These are phyloP conservation scores for Penicillium psychrosexuale DNA, from an alignment of 2,329 filamentous ascomycete species.

Conservation along the genomic window DNA sequence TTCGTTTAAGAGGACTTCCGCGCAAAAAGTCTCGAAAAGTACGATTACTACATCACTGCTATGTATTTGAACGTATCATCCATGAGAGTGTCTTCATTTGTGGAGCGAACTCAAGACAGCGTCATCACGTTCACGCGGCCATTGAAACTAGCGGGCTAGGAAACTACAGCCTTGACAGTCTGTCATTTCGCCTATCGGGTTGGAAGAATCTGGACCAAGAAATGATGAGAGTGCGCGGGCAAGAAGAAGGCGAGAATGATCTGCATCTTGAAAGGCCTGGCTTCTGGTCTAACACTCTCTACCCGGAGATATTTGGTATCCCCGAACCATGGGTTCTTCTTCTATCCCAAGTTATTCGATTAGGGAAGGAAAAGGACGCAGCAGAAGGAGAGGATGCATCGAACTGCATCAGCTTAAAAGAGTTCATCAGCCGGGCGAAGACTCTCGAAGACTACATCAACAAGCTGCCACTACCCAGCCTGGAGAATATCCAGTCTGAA, in stretches of 20 bases:
- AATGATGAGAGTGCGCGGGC: conserved; percentile 33
- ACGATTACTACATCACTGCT: conserved; percentile 49
- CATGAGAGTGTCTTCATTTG: conserved; percentile 41
- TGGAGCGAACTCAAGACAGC: conserved; percentile 16
- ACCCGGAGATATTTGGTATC: conserved; percentile 47
- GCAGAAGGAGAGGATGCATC: conserved; percentile 19
- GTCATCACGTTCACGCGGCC: conserved; percentile 23
- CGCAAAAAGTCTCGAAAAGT: conserved; percentile 43
- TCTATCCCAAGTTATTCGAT: conserved; percentile 43
- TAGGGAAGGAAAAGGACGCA: conserved; percentile 44
- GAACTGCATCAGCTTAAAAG: conserved; percentile 20
- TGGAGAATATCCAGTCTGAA: conserved; percentile 12
- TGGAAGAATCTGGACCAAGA: conserved; percentile 33
- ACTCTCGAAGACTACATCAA: conserved; percentile 32
- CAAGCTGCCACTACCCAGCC: conserved; percentile 8
- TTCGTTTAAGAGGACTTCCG: conserved; percentile 40
- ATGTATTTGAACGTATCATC: conserved; percentile 47
- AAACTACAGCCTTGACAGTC: conserved; percentile 14
- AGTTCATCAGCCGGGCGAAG: conserved; percentile 35
- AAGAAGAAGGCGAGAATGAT: conserved; percentile 45
- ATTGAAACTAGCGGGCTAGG: conserved; percentile 30
- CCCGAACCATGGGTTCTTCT: conserved; percentile 44
- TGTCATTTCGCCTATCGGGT: conserved; percentile 32
- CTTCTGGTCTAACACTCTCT: conserved; percentile 42
- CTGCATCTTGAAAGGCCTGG: conserved; percentile 45